Base-by-base conservation (phyloP, 2,329 filamentous ascomycete species). In the Microdochium bolleyi region DNA sequence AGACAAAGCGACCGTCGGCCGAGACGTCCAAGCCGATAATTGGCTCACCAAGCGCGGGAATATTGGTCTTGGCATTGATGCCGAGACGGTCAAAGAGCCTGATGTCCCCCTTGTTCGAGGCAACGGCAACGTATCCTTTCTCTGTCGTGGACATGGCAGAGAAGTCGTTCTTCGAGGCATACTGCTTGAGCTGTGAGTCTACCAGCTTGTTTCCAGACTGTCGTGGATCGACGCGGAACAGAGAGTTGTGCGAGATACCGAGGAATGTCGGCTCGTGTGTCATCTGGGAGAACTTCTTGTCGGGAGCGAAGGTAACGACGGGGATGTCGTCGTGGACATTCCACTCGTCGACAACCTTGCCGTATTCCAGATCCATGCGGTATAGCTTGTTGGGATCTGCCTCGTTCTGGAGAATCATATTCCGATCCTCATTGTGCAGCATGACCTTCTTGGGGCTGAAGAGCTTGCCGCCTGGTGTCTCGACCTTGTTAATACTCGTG, bases 231-330 rank as follows among this genome's bases (percentile, higher is more conserved):
- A 99, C 81, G 11, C 92, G 88, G 76, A 92, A 99, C 8, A 99
- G 79, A 0, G 94, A 91, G 61, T 99, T 99, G 66, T 85, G 82
- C 9, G 92, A 96, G 24, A 96, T 83, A 71, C 94, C 94, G 10
- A 99, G 75, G 77, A 99, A 97, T 0, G 94, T 95, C 64, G 96
- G 91, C 66, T 96, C 91, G 55, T 86, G 84, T 1, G 91, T 96
- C 87, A 95, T 96, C 73, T 99, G 94, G 1, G 94, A 85, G 64
- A 96, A 99, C 82, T 99, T 99, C 80, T 87, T 96, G 69, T 96
- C 92, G 0, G 94, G 94, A 0, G 89, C 89, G 70, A 97, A 97
- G 10, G 86, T 94, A 52, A 89, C 84, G 56, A 97, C 89, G 0
- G 89, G 87, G 52, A 99, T 96, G 66, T 97, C 89, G 57, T 99